These are phyloP conservation scores for Oryza nivara DNA, from an alignment of 176 grass and related monocot genomes.

Conservation along the genomic window DNA sequence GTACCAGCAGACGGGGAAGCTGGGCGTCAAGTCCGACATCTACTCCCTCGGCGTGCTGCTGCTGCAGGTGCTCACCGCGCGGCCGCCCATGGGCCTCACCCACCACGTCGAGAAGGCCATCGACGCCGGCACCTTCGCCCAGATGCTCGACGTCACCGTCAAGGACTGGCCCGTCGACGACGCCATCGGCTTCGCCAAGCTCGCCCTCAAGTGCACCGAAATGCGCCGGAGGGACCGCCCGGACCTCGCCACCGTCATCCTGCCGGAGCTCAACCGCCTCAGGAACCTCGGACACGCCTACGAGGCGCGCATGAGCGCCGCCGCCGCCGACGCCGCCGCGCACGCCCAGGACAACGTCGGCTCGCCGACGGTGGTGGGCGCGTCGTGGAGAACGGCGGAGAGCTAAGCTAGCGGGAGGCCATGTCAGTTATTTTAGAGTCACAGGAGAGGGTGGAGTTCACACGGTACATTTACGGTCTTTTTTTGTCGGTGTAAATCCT, in stretches of 20 bases:
- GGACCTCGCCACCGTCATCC: slow-evolving; percentile 76
- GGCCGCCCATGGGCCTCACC: slow-evolving; percentile 81
- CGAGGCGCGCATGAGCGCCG: slow-evolving; percentile 15
- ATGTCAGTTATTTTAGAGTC: slow-evolving; percentile 31
- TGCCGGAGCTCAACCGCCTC: slow-evolving; percentile 88
- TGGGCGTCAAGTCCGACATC: slow-evolving; percentile 88
- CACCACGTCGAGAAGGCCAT: slow-evolving; percentile 88
- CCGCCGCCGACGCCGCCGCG: neutral
- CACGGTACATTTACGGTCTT: neutral
- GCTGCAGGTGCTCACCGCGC: slow-evolving; percentile 80
- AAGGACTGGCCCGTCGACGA: slow-evolving; percentile 91
- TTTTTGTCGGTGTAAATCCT: neutral
- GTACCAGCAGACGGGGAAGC: slow-evolving; percentile 96
- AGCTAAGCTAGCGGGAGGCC: neutral
- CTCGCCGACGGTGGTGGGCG: slow-evolving; percentile 14
- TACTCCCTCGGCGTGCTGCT: slow-evolving; percentile 94
- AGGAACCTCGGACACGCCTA: slow-evolving; percentile 83
- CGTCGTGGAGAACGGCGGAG: slow-evolving; percentile 47
- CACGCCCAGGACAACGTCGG: slow-evolving; percentile 31
- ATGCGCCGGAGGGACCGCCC: slow-evolving; percentile 76
- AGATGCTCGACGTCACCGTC: slow-evolving; percentile 75
- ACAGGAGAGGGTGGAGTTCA: slow-evolving; percentile 1
- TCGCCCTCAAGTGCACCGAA: slow-evolving; percentile 84
- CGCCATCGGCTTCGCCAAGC: slow-evolving; percentile 62
- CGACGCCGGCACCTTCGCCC: slow-evolving; percentile 62